A percentile compares a stretch with the other conserved stretches of the same genome.
These are phyloP conservation scores for Remersonia thermophila DNA, from an alignment of 2,329 filamentous ascomycete species.

Conservation along the genomic window DNA sequence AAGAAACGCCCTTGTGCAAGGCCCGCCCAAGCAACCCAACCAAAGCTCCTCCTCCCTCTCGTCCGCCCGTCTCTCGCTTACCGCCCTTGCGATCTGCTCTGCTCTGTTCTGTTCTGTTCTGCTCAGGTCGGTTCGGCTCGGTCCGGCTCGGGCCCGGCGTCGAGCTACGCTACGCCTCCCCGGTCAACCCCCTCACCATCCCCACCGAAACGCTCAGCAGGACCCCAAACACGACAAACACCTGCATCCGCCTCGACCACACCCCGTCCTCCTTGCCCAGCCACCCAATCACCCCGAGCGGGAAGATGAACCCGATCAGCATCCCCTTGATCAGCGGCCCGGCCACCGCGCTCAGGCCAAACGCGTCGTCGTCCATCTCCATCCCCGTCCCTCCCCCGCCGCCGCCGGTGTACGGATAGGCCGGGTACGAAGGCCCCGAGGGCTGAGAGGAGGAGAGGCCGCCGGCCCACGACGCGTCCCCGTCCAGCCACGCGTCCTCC, in stretches of 20 bases:
- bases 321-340: slow-evolving; percentile 84
- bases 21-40: no score
- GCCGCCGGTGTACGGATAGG: slow-evolving; percentile 28
- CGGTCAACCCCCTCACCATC: slow-evolving; percentile 41
- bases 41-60: no score
- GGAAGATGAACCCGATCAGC: slow-evolving; percentile 90
- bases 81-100: no score
- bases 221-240: slow-evolving; percentile 78
- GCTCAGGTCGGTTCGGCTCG: no score
- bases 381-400: slow-evolving; percentile 22
- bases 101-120: no score
- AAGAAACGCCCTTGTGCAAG: no score
- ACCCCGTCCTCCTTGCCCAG: slow-evolving; percentile 76
- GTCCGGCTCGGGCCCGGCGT: no score
- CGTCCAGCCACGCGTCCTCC: slow-evolving; percentile 87
- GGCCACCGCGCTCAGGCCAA: slow-evolving; percentile 43
- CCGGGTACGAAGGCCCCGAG: no score
- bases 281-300: slow-evolving; percentile 76
- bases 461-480: slow-evolving; percentile 40
- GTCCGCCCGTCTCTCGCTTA: no score
- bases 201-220: slow-evolving; percentile 69
- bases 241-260: slow-evolving; percentile 70
- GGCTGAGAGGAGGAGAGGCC: slow-evolving; percentile 15
- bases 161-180: slow-evolving; percentile 18
- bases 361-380: slow-evolving; percentile 23